Percentiles rank a stretch among this genome's conserved stretches.
Evolutionary conservation across 2,329 filamentous ascomycete genomes (phyloP).

Genomic region (Ilyonectria sp.): DNA sequence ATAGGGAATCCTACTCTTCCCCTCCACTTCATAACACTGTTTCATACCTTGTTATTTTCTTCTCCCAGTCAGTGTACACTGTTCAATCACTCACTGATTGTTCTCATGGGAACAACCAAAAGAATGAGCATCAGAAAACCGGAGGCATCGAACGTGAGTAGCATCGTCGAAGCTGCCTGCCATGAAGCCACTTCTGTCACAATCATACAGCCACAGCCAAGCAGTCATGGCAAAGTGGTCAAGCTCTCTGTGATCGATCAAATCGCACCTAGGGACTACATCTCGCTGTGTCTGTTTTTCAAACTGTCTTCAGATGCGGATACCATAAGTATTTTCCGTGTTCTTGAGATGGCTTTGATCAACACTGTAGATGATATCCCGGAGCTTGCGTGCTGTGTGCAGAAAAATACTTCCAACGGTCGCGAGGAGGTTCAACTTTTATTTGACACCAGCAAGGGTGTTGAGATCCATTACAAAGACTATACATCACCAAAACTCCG

Average conservation of each 20-base stretch:
- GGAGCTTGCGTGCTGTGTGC: slow-evolving; percentile 28
- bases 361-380: slow-evolving; percentile 24
- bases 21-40: background rate
- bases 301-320: background rate
- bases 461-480: slow-evolving; percentile 24
- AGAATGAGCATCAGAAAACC: background rate
- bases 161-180: background rate
- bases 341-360: background rate
- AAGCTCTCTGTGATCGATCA: slow-evolving; percentile 27
- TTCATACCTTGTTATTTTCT: background rate
- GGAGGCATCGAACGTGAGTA: background rate
- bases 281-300: slow-evolving; percentile 23
- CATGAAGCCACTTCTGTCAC: background rate
- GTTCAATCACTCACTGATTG: background rate
- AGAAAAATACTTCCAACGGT: background rate
- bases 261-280: slow-evolving; percentile 30
- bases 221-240: background rate
- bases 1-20: background rate
- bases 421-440: slow-evolving; percentile 28
- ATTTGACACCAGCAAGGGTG: slow-evolving; percentile 16
- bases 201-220: slow-evolving; percentile 18
- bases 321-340: background rate
- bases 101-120: background rate
- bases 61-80: background rate
- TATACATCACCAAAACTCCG: slow-evolving; percentile 23